Evolutionary conservation across 2,329 filamentous ascomycete species (phyloP), one percentile per base, ranked within the genome.

Genomic region (Hymenoscyphus fructigenus): DNA sequence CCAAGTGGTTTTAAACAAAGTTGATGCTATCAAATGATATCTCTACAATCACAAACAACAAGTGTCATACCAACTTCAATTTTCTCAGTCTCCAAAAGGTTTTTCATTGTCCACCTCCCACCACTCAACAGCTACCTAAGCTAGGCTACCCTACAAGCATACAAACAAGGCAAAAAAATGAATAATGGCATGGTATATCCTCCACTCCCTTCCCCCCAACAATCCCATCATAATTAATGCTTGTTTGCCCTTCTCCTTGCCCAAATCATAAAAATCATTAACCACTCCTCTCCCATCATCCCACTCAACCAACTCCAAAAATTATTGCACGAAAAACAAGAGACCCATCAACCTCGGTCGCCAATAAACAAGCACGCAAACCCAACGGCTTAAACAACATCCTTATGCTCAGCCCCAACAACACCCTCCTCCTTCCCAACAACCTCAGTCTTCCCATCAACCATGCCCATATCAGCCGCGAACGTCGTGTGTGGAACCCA

Each of bases 401-500:
- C n/a, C n/a, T n/a, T n/a, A n/a, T 53, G 20, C 20, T 53, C n/a
- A 14, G 20, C 26, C 20, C 14, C n/a, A 26, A 14, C 20, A 53
- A 12, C 47, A 26, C 47, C 47, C 20, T 53, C 47, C 20, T 26
- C 47, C 23, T 53, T 14, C 4, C 9, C 20, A 5, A 23, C 20
- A 53, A 23, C 12, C 20, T 23, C 20, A 1, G n/a, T 23, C n/a
- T n/a, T 59, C 20, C 65, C 59, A 1, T 66, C 66, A 5, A 64
- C 62, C 34, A 67, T 44, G 47, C 68, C 70, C 69, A 70, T 66
- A 9, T 70, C 66, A 10, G 67, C 66, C 5, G 71, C 72, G 53
- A 68, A 74, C 2, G 72, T 74, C 14, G 50, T 65, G 63, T 73
- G 72, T 29, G 73, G 73, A 44, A 73, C 69, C 73, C 73, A 75